Evolutionary conservation across 129 eudicot genomes (phyloP).

Genomic region (Erigeron canadensis): DNA sequence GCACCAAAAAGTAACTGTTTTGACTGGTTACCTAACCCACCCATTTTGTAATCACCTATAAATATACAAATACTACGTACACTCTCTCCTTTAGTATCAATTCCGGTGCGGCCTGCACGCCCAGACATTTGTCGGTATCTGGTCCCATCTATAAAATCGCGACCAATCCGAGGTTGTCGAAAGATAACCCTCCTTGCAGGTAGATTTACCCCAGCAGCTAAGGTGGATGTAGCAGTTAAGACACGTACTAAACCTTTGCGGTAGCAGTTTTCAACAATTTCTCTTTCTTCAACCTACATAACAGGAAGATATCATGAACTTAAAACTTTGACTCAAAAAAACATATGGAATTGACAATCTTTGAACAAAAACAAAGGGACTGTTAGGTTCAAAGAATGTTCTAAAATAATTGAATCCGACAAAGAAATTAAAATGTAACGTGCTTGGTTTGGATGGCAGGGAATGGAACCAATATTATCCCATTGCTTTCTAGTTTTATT

Average conservation of each 20-base stretch:
- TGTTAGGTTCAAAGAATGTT: background rate
- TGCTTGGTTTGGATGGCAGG: background rate
- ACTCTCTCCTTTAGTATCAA: conserved; percentile 98
- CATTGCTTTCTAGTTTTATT: background rate
- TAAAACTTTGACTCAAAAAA: background rate
- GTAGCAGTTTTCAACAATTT: conserved; percentile 91
- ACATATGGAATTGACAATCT: conserved; percentile 5
- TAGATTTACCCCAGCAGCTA: conserved; percentile 97
- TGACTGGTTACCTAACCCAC: background rate
- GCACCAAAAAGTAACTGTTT: background rate
- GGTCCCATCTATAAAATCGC: conserved; percentile 93
- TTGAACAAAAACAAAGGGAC: background rate
- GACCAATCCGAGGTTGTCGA: conserved; percentile 96
- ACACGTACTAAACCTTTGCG: conserved; percentile 97
- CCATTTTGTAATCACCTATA: background rate
- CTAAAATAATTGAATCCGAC: background rate
- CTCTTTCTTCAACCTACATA: conserved; percentile 91
- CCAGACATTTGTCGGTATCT: conserved; percentile 98
- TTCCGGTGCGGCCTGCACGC: conserved; percentile 99
- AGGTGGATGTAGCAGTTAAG: conserved; percentile 92
- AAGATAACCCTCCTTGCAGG: conserved; percentile 98
- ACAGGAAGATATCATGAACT: conserved; percentile 16
- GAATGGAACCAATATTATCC: background rate
- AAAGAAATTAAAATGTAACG: background rate
- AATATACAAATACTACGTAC: conserved; percentile 41